Conservation (phyloP, 768 basidiomycete genomes). For the Leucocoprinus sp. region DNA sequence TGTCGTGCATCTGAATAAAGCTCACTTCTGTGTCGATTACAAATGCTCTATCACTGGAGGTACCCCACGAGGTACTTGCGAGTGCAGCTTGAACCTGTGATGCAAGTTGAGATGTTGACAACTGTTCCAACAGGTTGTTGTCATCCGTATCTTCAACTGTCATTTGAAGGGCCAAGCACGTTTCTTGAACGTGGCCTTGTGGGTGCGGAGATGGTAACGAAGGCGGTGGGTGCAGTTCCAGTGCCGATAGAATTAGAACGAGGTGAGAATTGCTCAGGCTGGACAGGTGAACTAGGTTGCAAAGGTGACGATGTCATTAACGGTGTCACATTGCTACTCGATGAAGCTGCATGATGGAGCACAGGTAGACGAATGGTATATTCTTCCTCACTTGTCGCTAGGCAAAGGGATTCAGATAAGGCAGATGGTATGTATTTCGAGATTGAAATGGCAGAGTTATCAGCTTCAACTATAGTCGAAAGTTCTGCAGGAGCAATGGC, state of each 20-base stretch:
- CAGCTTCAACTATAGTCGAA: constrained; percentile 71
- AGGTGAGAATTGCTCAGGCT: background rate
- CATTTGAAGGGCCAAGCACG: too few species aligned
- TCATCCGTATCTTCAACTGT: background rate
- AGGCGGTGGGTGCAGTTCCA: background rate
- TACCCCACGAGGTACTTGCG: constrained; percentile 28
- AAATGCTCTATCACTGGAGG: constrained; percentile 33
- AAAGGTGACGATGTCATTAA: background rate
- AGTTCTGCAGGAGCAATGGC: too few species aligned
- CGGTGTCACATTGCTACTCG: background rate
- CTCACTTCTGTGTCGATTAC: constrained; percentile 36
- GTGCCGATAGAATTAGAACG: background rate
- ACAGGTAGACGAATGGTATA: constrained; percentile 5
- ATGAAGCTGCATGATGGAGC: background rate
- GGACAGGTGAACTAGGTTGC: background rate
- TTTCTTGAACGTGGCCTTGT: too few species aligned
- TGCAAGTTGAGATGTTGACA: constrained; percentile 10
- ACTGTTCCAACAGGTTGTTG: constrained; percentile 1
- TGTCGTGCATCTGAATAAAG: constrained; percentile 3
- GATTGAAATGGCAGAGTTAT: constrained; percentile 53
- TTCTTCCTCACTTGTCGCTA: constrained; percentile 5
- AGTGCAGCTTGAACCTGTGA: constrained; percentile 13
- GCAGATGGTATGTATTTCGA: constrained; percentile 34
- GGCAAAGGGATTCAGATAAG: constrained; percentile 12
- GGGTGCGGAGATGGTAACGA: background rate